Evolutionary conservation across 1,139 yeast species (phyloP), one percentile per base, ranked within the genome.

Genomic region (Blastobotrys capitulatus): DNA sequence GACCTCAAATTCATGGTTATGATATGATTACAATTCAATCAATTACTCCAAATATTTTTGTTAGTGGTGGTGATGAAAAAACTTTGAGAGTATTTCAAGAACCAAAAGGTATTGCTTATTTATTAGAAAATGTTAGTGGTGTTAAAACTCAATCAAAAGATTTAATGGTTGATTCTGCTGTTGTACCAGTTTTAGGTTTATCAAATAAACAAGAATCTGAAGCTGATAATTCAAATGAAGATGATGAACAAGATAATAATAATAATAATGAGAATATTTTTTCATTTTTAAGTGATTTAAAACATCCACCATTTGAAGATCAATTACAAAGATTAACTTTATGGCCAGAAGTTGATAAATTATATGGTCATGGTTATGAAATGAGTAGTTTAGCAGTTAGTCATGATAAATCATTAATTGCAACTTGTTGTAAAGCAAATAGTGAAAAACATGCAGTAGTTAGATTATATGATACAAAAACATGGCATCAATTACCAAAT

Each of bases 1-100:
- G 99, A 58, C 98, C 98, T 0, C 99, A 94, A 65, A 92, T 94
- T 56, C 99, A 94, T 66, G 99, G 99, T 12, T 94, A 88, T 63
- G 97, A 94, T 64, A 89, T 94, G 97, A 77, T 87, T 41, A 82
- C 95, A 57, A 73, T 86, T n/a, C 81, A 81, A 44, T 75, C 83
- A 19, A 67, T 92, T 22, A 69, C 78, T 20, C 68, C 75, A 41
- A 74, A 85, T 1, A 73, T 78, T 53, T 90, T 86, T 69, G 88
- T 90, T 3, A 87, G 96, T 51, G 97, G 92, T 15, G 98, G 97
- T 42, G 99, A 94, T 64, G 99, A 94, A 63, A 94, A 94, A 69
- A 83, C 89, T 13, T 69, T 92, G 56, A 75, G 99, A 56, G 87
- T 89, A 1, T 94, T 94, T 64, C 92, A 86, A 58, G 83, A 87